A percentile compares a stretch with the other conserved stretches of the same genome.
These are phyloP conservation scores for Cordia subcordata DNA, from an alignment of 257 asterid species.

Conservation along the genomic window DNA sequence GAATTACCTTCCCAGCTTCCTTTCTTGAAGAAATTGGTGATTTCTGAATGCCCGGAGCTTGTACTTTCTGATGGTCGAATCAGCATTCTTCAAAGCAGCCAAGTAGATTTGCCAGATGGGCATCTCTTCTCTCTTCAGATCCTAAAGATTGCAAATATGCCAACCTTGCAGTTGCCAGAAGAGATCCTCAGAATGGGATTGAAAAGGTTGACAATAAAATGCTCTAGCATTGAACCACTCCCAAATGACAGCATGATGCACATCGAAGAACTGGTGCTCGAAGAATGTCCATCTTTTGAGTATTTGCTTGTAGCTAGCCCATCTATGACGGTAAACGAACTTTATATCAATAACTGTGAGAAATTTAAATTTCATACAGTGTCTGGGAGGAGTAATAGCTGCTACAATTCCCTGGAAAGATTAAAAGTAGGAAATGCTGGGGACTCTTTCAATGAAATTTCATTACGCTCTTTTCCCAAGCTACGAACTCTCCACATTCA, in stretches of 20 bases:
- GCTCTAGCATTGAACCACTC: neutral
- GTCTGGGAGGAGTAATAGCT: too few species aligned
- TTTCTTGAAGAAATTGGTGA: neutral
- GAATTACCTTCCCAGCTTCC: conserved; percentile 7
- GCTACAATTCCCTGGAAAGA: too few species aligned
- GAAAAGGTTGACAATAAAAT: neutral
- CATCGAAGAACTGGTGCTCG: neutral
- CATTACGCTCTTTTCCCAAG: neutral
- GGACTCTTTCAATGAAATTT: too few species aligned
- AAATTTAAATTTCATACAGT: neutral
- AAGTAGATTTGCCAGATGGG: too few species aligned
- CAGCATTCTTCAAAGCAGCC: neutral
- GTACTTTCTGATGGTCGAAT: neutral
- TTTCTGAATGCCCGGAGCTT: neutral
- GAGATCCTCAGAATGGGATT: neutral
- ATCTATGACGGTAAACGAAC: neutral
- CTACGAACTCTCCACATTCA: neutral
- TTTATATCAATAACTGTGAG: fast-evolving
- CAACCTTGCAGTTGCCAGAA: neutral
- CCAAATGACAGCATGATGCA: neutral
- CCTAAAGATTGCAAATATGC: neutral
- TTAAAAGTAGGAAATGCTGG: too few species aligned
- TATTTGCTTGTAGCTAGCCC: neutral
- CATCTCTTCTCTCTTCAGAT: neutral
- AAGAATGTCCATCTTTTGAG: neutral